These are phyloP conservation scores for Theileria annulata DNA, from an alignment of 169 alveolate species.

Conservation along the genomic window DNA sequence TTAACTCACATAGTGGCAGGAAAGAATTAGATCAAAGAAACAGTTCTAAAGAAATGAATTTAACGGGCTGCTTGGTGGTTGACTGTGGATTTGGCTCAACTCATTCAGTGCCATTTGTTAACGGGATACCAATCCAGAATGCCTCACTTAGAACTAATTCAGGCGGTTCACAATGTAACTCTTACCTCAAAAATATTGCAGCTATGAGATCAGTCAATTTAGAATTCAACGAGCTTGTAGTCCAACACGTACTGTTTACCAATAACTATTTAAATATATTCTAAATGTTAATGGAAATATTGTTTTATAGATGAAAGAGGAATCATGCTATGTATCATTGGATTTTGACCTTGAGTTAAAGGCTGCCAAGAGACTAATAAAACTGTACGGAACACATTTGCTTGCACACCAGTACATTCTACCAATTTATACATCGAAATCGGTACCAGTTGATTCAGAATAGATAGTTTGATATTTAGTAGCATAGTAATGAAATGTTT, in stretches of 20 bases:
- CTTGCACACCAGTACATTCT: slow-evolving; percentile 43
- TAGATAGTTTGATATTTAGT: neutral
- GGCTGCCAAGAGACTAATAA: slow-evolving; percentile 35
- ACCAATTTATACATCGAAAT: slow-evolving; percentile 38
- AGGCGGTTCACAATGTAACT: slow-evolving; percentile 78
- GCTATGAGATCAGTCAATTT: slow-evolving; percentile 77
- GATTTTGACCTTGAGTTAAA: slow-evolving; percentile 62
- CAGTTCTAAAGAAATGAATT: neutral
- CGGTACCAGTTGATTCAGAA: slow-evolving; percentile 7
- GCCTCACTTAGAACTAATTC: slow-evolving; percentile 79
- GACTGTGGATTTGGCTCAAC: slow-evolving; percentile 84
- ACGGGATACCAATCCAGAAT: slow-evolving; percentile 73
- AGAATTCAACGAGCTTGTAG: slow-evolving; percentile 82
- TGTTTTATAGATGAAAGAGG: slow-evolving; percentile 53
- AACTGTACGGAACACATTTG: slow-evolving; percentile 21
- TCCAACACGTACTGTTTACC: slow-evolving; percentile 69
- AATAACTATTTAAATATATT: neutral
- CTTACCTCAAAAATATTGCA: slow-evolving; percentile 75
- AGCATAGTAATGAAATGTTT: neutral
- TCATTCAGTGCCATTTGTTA: slow-evolving; percentile 78
- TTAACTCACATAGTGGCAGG: slow-evolving; percentile 9
- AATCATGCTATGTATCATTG: slow-evolving; percentile 60
- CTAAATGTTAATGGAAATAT: neutral
- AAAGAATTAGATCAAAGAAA: neutral
- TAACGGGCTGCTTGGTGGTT: slow-evolving; percentile 80